Evolutionary conservation across 1,139 yeast genomes (phyloP).

Genomic region (Meyerozyma smithsonii): DNA sequence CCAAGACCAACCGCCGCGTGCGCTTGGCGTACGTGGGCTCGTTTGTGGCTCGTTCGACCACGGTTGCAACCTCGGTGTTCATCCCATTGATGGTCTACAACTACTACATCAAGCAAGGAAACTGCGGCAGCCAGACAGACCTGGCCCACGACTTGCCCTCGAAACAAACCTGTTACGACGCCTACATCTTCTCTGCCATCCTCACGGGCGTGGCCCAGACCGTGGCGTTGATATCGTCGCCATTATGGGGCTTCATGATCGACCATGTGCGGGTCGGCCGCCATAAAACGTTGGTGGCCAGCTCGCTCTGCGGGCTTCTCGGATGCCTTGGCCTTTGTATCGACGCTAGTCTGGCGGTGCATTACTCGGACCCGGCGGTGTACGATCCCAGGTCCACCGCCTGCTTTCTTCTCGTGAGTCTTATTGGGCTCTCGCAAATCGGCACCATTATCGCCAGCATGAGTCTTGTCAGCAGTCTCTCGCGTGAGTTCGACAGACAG

Average conservation of each 20-base stretch:
- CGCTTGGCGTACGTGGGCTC: constrained; percentile 58
- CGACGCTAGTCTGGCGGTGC: neutral
- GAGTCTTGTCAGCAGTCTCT: constrained; percentile 34
- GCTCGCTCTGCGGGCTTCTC: constrained; percentile 38
- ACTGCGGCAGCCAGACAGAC: constrained; percentile 30
- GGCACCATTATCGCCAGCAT: constrained; percentile 53
- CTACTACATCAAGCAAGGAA: constrained; percentile 46
- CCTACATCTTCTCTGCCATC: constrained; percentile 62
- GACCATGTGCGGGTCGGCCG: constrained; percentile 42
- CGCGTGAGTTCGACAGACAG: constrained; percentile 11
- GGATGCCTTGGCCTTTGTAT: constrained; percentile 32
- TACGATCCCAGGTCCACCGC: constrained; percentile 33
- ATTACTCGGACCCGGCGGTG: constrained; percentile 7
- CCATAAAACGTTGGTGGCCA: constrained; percentile 20
- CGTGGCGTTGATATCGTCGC: constrained; percentile 53
- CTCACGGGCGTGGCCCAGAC: constrained; percentile 64
- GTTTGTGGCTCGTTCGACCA: constrained; percentile 60
- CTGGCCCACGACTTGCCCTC: constrained; percentile 22
- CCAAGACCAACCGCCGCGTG: constrained; percentile 27
- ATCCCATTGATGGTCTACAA: constrained; percentile 61
- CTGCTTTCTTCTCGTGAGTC: constrained; percentile 29
- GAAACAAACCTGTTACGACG: constrained; percentile 52
- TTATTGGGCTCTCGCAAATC: constrained; percentile 44
- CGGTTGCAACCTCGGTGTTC: constrained; percentile 57
- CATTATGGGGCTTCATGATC: constrained; percentile 55